phyloP scores from a whole-genome alignment of 768 basidiomycete species.

The Pleurotus tuoliensis region DNA sequence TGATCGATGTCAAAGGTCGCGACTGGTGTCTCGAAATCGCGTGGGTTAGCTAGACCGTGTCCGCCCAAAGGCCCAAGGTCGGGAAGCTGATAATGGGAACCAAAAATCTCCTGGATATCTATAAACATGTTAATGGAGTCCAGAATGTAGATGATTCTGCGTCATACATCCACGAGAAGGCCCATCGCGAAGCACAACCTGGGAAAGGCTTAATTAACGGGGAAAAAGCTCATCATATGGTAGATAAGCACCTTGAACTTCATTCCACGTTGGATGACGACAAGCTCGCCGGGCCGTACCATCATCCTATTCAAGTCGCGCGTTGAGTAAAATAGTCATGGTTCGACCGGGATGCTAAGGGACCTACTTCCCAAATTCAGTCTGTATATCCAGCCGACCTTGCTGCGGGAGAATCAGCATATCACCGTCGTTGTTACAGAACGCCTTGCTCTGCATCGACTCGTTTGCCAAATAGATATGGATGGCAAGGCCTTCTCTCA shows the following conservation, averaged over 20 bases:
- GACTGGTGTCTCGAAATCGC: constrained; percentile 64
- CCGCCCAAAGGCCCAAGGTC: constrained; percentile 65
- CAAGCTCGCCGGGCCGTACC: constrained; percentile 61
- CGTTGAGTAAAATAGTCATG: not conserved
- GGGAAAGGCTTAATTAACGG: not conserved
- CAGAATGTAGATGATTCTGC: not conserved
- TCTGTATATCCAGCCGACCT: constrained; percentile 64
- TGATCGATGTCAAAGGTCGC: constrained; percentile 67
- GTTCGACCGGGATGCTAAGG: not conserved
- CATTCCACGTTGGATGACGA: constrained; percentile 63
- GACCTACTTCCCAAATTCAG: constrained; percentile 62
- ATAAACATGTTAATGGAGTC: not conserved
- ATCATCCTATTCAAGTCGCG: constrained; percentile 38
- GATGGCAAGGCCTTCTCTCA: constrained; percentile 62
- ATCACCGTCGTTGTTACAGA: constrained; percentile 62
- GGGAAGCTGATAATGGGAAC: constrained; percentile 58
- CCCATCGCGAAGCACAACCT: constrained; percentile 53
- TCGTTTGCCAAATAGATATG: constrained; percentile 58
- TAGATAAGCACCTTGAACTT: constrained; percentile 51
- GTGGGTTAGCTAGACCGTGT: constrained; percentile 60
- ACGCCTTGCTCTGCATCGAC: constrained; percentile 59
- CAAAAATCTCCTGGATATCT: constrained; percentile 66
- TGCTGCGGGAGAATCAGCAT: constrained; percentile 64
- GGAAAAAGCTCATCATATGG: not conserved
- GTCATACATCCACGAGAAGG: constrained; percentile 58